Conservation (phyloP, 176 grass and related monocot species). For the Juncus inflexus region DNA sequence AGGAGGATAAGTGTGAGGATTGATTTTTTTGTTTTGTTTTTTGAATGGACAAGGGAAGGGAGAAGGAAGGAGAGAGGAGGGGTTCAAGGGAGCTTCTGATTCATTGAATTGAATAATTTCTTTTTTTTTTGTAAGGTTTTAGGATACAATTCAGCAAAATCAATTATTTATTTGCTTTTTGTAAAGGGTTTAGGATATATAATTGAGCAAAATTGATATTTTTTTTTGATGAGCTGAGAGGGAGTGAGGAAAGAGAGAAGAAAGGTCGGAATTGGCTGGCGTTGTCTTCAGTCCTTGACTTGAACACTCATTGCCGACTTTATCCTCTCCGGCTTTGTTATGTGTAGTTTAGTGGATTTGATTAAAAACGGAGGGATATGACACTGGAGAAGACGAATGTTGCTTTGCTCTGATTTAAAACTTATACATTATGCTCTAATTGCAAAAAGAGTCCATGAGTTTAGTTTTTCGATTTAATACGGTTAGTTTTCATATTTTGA, state of each 20-base stretch:
- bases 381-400: too few relatives aligned
- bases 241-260: constrained; percentile 13
- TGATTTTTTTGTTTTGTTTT: constrained; percentile 19
- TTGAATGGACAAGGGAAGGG: background rate
- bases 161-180: constrained; percentile 6
- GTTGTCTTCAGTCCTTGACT: background rate
- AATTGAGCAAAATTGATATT: background rate
- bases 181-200: background rate
- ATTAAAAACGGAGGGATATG: background rate
- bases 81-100: constrained; percentile 25
- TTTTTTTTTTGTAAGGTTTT: constrained; percentile 4
- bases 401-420: too few relatives aligned
- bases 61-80: constrained; percentile 14
- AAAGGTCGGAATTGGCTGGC: constrained; percentile 27
- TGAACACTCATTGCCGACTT: too few relatives aligned
- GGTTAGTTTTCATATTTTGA: too few relatives aligned
- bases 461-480: too few relatives aligned
- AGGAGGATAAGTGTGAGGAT: constrained; percentile 9
- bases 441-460: too few relatives aligned
- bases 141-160: background rate
- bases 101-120: background rate
- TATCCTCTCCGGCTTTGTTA: too few relatives aligned
- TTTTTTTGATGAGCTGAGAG: background rate
- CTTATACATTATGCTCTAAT: too few relatives aligned
- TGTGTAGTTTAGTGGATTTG: background rate